A percentile compares a stretch with the other conserved stretches of the same genome.
Conservation (phyloP, 2,329 filamentous ascomycete species). For the Sporothrix phasma region DNA sequence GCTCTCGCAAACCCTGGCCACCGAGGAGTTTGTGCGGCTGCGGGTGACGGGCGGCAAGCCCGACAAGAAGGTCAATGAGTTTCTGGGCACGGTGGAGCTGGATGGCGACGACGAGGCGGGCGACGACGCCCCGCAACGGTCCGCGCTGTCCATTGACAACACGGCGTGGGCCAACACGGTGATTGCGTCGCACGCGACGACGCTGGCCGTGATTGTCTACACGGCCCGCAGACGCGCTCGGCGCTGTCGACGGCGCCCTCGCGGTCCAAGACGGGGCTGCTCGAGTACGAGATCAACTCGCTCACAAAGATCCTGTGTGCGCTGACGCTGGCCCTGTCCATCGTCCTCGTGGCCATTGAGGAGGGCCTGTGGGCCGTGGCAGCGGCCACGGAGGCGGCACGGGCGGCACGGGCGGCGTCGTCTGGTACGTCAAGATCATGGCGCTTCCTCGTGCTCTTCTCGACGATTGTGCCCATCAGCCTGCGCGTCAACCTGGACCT, state of each 20-base stretch:
- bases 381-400: slow-evolving; percentile 27
- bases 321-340: slow-evolving; percentile 74
- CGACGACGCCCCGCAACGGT: slow-evolving; percentile 27
- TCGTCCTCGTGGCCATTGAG: slow-evolving; percentile 80
- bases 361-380: slow-evolving; percentile 52
- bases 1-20: slow-evolving; percentile 67
- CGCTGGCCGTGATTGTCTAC: slow-evolving; percentile 84
- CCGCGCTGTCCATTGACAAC: slow-evolving; percentile 84
- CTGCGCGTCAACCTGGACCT: slow-evolving; percentile 93
- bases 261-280: slow-evolving; percentile 82
- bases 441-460: slow-evolving; percentile 96
- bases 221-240: slow-evolving; percentile 86
- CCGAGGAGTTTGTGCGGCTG: slow-evolving; percentile 60
- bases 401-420: slow-evolving; percentile 42
- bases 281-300: slow-evolving; percentile 95
- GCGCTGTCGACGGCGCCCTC: slow-evolving; percentile 87
- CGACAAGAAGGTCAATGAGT: slow-evolving; percentile 89
- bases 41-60: slow-evolving; percentile 78
- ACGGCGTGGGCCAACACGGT: slow-evolving; percentile 98
- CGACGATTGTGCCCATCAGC: slow-evolving; percentile 97
- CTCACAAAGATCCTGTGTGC: slow-evolving; percentile 92
- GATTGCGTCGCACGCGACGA: slow-evolving; percentile 82
- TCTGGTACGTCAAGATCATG: slow-evolving; percentile 96
- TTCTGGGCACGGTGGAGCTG: slow-evolving; percentile 79
- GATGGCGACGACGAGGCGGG: slow-evolving; percentile 3